Conservation (phyloP, 1,139 yeast species). For the Hyphopichia wangnamkhiaoensis region DNA sequence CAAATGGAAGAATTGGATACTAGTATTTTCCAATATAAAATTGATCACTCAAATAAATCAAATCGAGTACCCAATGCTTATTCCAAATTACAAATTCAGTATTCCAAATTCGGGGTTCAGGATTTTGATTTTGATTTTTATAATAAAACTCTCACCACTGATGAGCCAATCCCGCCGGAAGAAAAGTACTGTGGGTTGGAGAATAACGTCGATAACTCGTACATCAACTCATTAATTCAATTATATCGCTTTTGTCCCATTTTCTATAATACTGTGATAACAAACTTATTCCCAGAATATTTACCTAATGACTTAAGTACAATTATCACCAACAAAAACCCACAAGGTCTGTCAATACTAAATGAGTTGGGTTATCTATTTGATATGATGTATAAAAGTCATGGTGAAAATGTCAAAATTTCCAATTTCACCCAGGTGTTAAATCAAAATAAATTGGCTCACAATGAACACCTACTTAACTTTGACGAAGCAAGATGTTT, state of each 20-base stretch:
- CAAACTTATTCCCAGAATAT: constrained; percentile 59
- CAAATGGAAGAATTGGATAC: constrained; percentile 16
- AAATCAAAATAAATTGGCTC: constrained; percentile 47
- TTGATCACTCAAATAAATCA: constrained; percentile 20
- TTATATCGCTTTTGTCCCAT: constrained; percentile 78
- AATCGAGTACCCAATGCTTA: constrained; percentile 68
- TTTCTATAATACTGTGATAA: constrained; percentile 63
- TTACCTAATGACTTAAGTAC: constrained; percentile 43
- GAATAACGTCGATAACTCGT: constrained; percentile 79
- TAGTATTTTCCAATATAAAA: constrained; percentile 30
- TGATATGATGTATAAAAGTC: constrained; percentile 87
- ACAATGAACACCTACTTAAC: constrained; percentile 52
- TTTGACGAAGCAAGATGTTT: constrained; percentile 45
- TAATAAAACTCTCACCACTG: constrained; percentile 52
- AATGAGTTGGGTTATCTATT: constrained; percentile 85
- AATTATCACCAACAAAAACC: constrained; percentile 26
- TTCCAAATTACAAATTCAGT: constrained; percentile 71
- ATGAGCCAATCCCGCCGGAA: not conserved
- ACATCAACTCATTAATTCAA: constrained; percentile 78
- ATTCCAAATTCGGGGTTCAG: constrained; percentile 88
- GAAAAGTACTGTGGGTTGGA: constrained; percentile 77
- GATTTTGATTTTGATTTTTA: constrained; percentile 90
- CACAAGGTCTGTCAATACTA: constrained; percentile 56
- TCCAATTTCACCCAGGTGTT: constrained; percentile 63
- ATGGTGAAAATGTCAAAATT: constrained; percentile 70